Base-by-base conservation (phyloP, 352 stramenopile species). In the Phytophthora niederhauseri region DNA sequence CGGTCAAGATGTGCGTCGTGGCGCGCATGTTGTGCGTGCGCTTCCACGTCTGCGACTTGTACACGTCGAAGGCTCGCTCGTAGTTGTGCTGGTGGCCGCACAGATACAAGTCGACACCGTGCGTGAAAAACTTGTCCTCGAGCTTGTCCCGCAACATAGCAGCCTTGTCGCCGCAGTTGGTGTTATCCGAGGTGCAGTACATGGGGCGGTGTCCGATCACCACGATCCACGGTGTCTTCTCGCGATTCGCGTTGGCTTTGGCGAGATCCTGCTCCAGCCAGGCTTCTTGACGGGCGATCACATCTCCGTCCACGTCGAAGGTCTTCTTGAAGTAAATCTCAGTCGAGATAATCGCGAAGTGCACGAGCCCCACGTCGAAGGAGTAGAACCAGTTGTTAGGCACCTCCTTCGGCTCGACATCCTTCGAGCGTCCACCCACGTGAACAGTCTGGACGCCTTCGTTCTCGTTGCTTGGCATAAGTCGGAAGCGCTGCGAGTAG, bases 11-110 rank as follows among this genome's bases (percentile, higher is more conserved):
- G 77, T 97, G 90, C 36, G 89, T 97, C 12, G 91, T 97, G 20
- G 84, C 89, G 14, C 71, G 72, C 85, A 94, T 95, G 74, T 97
- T 92, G 53, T 57, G 80, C n/a, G 88, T 95, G 41, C 80, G 77
- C 43, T 77, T 71, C 75, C 75, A 83, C 4, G 87, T 95, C 38
- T 75, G 36, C 2, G 69, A 81, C 22, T 79, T 78, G 70, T 94
- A 95, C 6, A 97, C 75, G 66, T 96, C 90, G 55, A 85, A 97
- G 17, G 85, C 88, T 38, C 91, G 84, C 66, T 97, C 91, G 75
- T 97, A 97, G 75, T 97, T 97, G 83, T 97, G 91, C 65, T 96
- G 88, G 73, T 97, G 91, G 9, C 91, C 91, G 48, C 87, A 95
- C 20, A 97, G 71, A 76, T 96, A 97, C 28, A 97, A 69, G 55